phyloP scores from a whole-genome alignment of 2,329 filamentous ascomycete species.

The Epichloe amarillans region DNA sequence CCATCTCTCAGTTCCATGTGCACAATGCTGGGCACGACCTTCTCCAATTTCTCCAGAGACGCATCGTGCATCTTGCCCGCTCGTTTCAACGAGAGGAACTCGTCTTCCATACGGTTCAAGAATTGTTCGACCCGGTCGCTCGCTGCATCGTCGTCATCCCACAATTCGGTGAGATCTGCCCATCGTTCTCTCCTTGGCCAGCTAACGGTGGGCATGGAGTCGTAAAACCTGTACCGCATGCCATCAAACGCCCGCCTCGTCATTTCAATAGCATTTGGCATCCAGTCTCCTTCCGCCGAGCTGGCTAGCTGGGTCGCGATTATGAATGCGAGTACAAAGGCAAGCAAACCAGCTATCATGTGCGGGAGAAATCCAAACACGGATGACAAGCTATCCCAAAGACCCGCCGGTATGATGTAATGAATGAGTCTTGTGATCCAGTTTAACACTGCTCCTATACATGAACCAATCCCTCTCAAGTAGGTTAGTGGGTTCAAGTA shows the following conservation, averaged over 20 bases:
- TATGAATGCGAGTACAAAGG: constrained; percentile 4
- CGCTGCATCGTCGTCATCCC: constrained; percentile 10
- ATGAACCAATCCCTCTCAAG: constrained; percentile 13
- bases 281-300: constrained; percentile 5
- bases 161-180: constrained; percentile 9
- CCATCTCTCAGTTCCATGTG: constrained; percentile 41
- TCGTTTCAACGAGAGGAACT: constrained; percentile 17
- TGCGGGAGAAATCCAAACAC: constrained; percentile 4
- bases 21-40: constrained; percentile 41
- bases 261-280: not conserved
- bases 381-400: constrained; percentile 6
- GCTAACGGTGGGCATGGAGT: constrained; percentile 14
- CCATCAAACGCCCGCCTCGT: constrained; percentile 4
- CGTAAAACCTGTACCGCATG: constrained; percentile 9
- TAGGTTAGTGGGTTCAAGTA: constrained; percentile 21
- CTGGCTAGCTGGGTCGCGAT: constrained; percentile 3
- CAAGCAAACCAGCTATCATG: constrained; percentile 2
- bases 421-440: constrained; percentile 7
- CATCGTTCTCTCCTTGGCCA: constrained; percentile 14
- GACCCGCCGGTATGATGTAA: constrained; percentile 3
- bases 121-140: constrained; percentile 11
- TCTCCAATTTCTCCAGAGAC: constrained; percentile 29
- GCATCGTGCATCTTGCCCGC: constrained; percentile 21
- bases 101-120: constrained; percentile 16
- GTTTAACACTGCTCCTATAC: constrained; percentile 11